phyloP scores from a whole-genome alignment of 2,329 filamentous ascomycete species.

The Pyrenochaeta sp. region DNA sequence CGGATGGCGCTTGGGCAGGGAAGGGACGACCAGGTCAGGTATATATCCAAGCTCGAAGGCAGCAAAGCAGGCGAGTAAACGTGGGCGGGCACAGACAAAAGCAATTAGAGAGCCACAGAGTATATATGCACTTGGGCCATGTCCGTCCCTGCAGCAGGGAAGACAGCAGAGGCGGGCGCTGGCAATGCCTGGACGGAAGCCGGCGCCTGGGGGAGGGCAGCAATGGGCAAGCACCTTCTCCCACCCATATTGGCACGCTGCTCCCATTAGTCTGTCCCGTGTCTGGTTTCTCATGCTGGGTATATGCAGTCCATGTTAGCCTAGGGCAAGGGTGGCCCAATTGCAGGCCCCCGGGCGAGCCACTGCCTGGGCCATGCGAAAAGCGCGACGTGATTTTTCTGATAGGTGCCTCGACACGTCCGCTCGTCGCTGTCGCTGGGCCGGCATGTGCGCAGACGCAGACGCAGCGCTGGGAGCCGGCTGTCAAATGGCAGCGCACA shows the following conservation, averaged over 20 bases:
- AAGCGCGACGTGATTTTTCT: conserved; percentile 28
- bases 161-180: conserved; percentile 10
- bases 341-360: conserved; percentile 24
- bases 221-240: conserved; percentile 16
- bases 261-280: conserved; percentile 45
- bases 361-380: conserved; percentile 30
- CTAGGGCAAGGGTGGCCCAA: conserved; percentile 28
- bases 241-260: conserved; percentile 18
- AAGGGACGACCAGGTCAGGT: not conserved
- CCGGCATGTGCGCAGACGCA: conserved; percentile 20
- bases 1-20: conserved; percentile 26
- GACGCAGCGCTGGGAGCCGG: no score
- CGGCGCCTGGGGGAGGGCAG: conserved; percentile 19
- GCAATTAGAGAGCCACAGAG: conserved; percentile 17
- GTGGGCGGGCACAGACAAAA: conserved; percentile 10
- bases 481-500: no score
- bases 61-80: conserved; percentile 9
- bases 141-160: conserved; percentile 14
- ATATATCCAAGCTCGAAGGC: not conserved
- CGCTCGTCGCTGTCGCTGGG: conserved; percentile 22
- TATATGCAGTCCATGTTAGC: conserved; percentile 36
- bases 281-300: conserved; percentile 49
- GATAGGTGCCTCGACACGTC: conserved; percentile 34
- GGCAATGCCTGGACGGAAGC: conserved; percentile 9
- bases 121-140: conserved; percentile 18